These are phyloP conservation scores for Candida manassasensis DNA, from an alignment of 805 yeast genomes.

Conservation along the genomic window DNA sequence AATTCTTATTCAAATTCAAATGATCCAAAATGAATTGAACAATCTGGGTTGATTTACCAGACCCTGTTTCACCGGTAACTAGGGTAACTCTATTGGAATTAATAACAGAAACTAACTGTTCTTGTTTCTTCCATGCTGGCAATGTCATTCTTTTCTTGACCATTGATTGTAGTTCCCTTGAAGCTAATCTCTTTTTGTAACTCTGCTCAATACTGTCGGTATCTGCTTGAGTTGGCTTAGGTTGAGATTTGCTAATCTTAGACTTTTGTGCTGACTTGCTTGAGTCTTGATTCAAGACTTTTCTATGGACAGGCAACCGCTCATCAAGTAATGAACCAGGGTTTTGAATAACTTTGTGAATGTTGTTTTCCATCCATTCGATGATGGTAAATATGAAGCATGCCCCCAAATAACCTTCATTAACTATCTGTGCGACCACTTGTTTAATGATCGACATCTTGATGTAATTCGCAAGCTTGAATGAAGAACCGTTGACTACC, in stretches of 20 bases:
- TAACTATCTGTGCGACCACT: constrained; percentile 40
- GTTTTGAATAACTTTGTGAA: constrained; percentile 51
- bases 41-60: constrained; percentile 93
- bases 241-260: constrained; percentile 14
- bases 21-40: constrained; percentile 85
- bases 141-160: constrained; percentile 46
- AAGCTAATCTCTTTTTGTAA: constrained; percentile 24
- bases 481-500: constrained; percentile 34
- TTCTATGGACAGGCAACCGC: constrained; percentile 5
- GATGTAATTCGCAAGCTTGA: constrained; percentile 65
- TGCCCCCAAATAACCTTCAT: constrained; percentile 55
- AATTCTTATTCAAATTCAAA: constrained; percentile 45
- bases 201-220: constrained; percentile 7
- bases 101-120: constrained; percentile 53
- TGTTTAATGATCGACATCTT: constrained; percentile 52
- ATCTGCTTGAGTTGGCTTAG: constrained; percentile 5
- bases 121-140: constrained; percentile 80
- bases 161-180: constrained; percentile 30
- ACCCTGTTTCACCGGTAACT: constrained; percentile 95
- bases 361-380: constrained; percentile 73
- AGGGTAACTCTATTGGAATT: constrained; percentile 59
- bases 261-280: constrained; percentile 1
- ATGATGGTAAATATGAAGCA: constrained; percentile 62
- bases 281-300: background rate
- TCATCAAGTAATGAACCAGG: constrained; percentile 61